A percentile compares a stretch with the other conserved stretches of the same genome.
These are phyloP conservation scores for Xylariaceae sp. DNA, from an alignment of 2,329 filamentous ascomycete species.

Conservation along the genomic window DNA sequence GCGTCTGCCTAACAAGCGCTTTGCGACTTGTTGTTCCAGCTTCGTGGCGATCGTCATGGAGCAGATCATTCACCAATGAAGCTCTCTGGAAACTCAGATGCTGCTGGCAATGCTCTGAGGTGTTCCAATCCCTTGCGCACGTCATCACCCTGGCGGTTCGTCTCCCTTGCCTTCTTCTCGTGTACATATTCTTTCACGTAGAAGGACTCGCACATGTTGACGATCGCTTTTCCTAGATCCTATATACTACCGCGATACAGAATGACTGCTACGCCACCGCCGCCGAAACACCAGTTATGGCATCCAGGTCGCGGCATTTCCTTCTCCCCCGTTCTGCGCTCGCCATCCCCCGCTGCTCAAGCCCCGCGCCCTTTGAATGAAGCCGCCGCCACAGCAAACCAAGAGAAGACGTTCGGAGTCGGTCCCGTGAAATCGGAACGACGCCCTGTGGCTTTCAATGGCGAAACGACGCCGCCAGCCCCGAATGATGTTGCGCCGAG, in stretches of 20 bases:
- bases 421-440: neutral
- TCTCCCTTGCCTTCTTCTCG: slow-evolving; percentile 8
- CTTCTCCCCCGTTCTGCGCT: slow-evolving; percentile 31
- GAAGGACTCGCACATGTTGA: slow-evolving; percentile 14
- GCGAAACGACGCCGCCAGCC: slow-evolving; percentile 1
- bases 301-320: slow-evolving; percentile 39
- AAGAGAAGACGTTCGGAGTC: neutral
- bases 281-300: slow-evolving; percentile 37
- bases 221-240: slow-evolving; percentile 7
- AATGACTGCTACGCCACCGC: slow-evolving; percentile 35
- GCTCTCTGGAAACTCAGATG: slow-evolving; percentile 26
- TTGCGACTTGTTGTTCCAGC: slow-evolving; percentile 6
- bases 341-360: slow-evolving; percentile 16
- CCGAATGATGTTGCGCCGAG: slow-evolving; percentile 1
- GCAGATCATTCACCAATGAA: slow-evolving; percentile 33
- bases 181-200: slow-evolving; percentile 11
- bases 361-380: slow-evolving; percentile 10
- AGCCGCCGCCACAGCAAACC: neutral
- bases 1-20: slow-evolving; percentile 27
- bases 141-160: slow-evolving; percentile 25
- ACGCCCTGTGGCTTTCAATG: slow-evolving; percentile 3
- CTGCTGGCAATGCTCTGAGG: slow-evolving; percentile 37
- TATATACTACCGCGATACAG: slow-evolving; percentile 8
- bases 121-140: slow-evolving; percentile 24
- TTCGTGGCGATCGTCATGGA: slow-evolving; percentile 36